phyloP scores from a whole-genome alignment of 2,329 filamentous ascomycete species.

The Ploettnerulaceae sp. region DNA sequence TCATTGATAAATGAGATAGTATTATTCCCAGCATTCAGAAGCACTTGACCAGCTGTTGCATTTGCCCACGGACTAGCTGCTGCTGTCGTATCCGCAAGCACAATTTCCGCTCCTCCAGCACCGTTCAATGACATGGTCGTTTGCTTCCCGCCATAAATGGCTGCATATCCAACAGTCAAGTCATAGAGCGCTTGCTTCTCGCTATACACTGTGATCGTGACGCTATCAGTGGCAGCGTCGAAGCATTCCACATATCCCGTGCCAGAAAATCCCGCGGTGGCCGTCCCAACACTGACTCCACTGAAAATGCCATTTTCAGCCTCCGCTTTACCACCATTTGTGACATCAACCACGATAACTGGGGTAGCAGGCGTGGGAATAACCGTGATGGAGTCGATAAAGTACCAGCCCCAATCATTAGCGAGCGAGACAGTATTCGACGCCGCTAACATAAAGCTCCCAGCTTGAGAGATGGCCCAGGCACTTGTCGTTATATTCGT shows the following conservation, averaged over 20 bases:
- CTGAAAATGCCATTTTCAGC: slow-evolving; percentile 40
- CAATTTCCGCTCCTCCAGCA: slow-evolving; percentile 39
- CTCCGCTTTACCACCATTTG: slow-evolving; percentile 28
- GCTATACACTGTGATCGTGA: slow-evolving; percentile 40
- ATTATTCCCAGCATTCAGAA: slow-evolving; percentile 41
- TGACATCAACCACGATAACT: slow-evolving; percentile 15
- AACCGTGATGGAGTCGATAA: slow-evolving; percentile 41
- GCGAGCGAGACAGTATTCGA: slow-evolving; percentile 42
- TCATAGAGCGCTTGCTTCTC: slow-evolving; percentile 39
- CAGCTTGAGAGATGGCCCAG: slow-evolving; percentile 39
- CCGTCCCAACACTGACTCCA: slow-evolving; percentile 39
- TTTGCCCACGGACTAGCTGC: slow-evolving; percentile 38
- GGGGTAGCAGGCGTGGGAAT: slow-evolving; percentile 9
- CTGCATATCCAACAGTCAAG: slow-evolving; percentile 41
- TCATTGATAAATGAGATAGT: slow-evolving; percentile 43
- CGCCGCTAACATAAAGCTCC: slow-evolving; percentile 40
- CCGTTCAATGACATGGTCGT: slow-evolving; percentile 42
- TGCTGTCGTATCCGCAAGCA: slow-evolving; percentile 30
- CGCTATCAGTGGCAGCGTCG: slow-evolving; percentile 38
- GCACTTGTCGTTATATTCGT: slow-evolving; percentile 34
- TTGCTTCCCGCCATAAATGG: slow-evolving; percentile 43
- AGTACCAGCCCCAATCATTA: slow-evolving; percentile 45
- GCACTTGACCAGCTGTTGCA: slow-evolving; percentile 41
- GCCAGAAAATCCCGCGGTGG: slow-evolving; percentile 39
- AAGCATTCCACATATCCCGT: slow-evolving; percentile 45